phyloP scores from a whole-genome alignment of 2,329 filamentous ascomycete species.

The Aspergillus fumigatiaffinis region DNA sequence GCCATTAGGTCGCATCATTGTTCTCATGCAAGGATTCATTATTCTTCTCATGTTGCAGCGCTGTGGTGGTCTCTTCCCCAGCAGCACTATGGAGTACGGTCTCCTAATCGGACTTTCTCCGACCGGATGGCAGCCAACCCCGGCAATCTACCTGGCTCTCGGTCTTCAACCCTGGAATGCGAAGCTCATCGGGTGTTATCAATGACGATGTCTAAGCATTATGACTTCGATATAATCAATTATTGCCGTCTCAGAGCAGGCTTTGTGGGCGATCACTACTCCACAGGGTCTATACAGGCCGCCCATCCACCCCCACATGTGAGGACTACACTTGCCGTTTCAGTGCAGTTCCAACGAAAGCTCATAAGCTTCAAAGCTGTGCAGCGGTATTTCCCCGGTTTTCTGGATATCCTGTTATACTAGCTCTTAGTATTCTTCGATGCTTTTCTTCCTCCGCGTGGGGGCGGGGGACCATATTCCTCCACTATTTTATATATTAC shows the following conservation, averaged over 20 bases:
- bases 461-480: background rate
- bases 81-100: background rate
- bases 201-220: background rate
- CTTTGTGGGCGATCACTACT: background rate
- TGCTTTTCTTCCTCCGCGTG: background rate
- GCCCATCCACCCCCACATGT: slow-evolving; percentile 1
- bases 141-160: background rate
- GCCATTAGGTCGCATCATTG: slow-evolving; percentile 26
- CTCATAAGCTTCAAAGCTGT: background rate
- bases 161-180: background rate
- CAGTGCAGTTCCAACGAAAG: background rate
- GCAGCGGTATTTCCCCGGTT: background rate
- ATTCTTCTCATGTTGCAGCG: background rate
- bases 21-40: background rate
- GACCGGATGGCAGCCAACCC: background rate
- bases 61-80: background rate
- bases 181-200: background rate
- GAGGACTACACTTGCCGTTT: background rate
- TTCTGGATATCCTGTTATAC: background rate
- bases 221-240: background rate
- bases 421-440: background rate
- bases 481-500: background rate
- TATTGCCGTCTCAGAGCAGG: background rate
- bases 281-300: background rate
- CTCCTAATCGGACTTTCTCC: slow-evolving; percentile 1